Percentiles rank a stretch among this genome's conserved stretches.
Evolutionary conservation across 371 early-diverging fungal genomes (phyloP).

Genomic region (Mortierella polycephala): DNA sequence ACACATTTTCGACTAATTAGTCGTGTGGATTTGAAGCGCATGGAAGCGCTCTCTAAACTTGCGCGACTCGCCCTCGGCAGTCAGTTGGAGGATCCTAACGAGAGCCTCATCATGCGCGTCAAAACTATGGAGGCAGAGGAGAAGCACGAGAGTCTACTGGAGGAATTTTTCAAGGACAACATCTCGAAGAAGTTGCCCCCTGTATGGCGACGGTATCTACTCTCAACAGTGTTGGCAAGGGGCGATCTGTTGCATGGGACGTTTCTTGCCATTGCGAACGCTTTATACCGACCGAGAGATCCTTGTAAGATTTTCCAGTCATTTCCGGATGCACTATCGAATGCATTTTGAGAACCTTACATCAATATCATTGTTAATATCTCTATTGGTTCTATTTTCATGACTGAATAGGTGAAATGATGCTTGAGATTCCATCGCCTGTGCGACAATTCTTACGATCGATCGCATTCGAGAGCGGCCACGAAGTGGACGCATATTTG

Average conservation of each 20-base stretch:
- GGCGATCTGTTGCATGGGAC: slow-evolving; percentile 12
- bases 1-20: background rate
- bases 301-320: slow-evolving; percentile 18
- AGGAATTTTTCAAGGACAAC: slow-evolving; percentile 37
- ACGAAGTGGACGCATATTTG: slow-evolving; percentile 35
- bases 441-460: slow-evolving; percentile 23
- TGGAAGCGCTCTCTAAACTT: slow-evolving; percentile 21
- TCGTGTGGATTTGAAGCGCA: slow-evolving; percentile 21
- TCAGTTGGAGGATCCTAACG: slow-evolving; percentile 9
- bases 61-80: slow-evolving; percentile 20
- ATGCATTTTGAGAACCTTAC: too few relatives aligned
- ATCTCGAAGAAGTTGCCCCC: slow-evolving; percentile 12
- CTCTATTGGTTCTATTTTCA: background rate
- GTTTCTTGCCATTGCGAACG: slow-evolving; percentile 30
- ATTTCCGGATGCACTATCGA: background rate
- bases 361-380: background rate
- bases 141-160: slow-evolving; percentile 11
- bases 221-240: slow-evolving; percentile 12
- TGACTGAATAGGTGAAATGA: slow-evolving; percentile 24
- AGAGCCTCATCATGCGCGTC: slow-evolving; percentile 12
- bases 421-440: slow-evolving; percentile 27
- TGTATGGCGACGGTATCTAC: slow-evolving; percentile 28
- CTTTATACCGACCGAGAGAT: slow-evolving; percentile 25
- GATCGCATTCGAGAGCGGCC: slow-evolving; percentile 26
- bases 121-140: slow-evolving; percentile 17